Conservation (phyloP, 495 filamentous ascomycete genomes). For the Penicillium riverlandense region DNA sequence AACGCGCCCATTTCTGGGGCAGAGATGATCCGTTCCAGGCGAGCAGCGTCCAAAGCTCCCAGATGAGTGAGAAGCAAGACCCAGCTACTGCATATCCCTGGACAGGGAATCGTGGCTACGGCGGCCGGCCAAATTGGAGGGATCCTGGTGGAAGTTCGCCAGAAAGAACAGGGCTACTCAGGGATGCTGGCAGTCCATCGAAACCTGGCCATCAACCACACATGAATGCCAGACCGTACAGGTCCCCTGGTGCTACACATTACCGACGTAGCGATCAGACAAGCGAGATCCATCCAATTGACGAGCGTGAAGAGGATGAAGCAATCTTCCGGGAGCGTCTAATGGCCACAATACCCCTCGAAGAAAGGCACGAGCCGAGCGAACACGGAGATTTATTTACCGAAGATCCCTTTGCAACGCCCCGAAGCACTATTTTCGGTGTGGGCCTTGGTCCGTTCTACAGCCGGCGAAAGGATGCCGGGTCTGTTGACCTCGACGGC, state of each 20-base stretch:
- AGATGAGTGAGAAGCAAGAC: conserved; percentile 16
- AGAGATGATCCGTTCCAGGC: conserved; percentile 25
- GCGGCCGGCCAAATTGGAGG: conserved; percentile 16
- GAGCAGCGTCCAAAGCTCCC: conserved; percentile 30
- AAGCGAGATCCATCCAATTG: conserved; percentile 56
- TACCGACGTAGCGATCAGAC: conserved; percentile 36
- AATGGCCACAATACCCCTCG: conserved; percentile 15
- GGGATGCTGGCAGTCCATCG: conserved; percentile 49
- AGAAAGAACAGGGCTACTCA: conserved; percentile 49
- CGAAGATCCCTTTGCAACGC: conserved; percentile 19
- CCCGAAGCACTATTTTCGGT: conserved; percentile 21
- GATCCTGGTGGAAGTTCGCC: conserved; percentile 27
- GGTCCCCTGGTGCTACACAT: conserved; percentile 34
- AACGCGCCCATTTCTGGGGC: conserved; percentile 37
- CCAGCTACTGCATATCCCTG: conserved; percentile 26
- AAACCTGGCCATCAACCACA: conserved; percentile 30
- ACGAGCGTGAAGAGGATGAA: conserved; percentile 66
- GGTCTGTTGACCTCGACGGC: conserved; percentile 11
- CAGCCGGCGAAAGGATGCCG: conserved; percentile 15
- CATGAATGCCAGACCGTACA: conserved; percentile 13
- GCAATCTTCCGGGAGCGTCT: conserved; percentile 18
- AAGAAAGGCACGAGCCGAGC: conserved; percentile 2
- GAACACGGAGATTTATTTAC: conserved; percentile 23
- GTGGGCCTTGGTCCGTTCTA: conserved; percentile 23
- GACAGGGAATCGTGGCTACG: conserved; percentile 25